Percentiles rank a stretch among this genome's conserved stretches.
Evolutionary conservation across 208 protist species (phyloP).

Genomic region (Crithidia expoeki): DNA sequence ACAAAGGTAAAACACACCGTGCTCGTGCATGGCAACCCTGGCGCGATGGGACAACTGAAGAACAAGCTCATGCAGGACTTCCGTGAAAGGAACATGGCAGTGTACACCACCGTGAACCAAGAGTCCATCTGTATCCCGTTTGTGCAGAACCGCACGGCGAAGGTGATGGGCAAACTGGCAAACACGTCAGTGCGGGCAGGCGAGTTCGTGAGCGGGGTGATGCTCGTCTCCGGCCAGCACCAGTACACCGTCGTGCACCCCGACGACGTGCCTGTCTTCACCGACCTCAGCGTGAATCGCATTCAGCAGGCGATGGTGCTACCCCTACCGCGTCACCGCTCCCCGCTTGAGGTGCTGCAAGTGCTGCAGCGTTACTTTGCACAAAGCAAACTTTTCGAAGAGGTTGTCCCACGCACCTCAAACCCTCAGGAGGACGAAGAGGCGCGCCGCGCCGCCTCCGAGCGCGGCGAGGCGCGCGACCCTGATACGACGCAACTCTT

Average conservation of each 20-base stretch:
- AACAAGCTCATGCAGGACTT: slow-evolving; percentile 91
- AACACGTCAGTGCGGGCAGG: slow-evolving; percentile 47
- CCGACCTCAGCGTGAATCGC: slow-evolving; percentile 75
- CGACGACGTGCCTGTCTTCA: slow-evolving; percentile 86
- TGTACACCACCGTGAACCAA: slow-evolving; percentile 95
- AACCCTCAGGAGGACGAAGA: slow-evolving; percentile 24
- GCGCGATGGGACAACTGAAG: slow-evolving; percentile 94
- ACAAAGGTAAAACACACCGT: slow-evolving; percentile 88
- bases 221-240: slow-evolving; percentile 88
- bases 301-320: slow-evolving; percentile 89
- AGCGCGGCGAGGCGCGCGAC: slow-evolving; percentile 26
- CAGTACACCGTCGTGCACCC: slow-evolving; percentile 85
- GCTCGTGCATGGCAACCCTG: slow-evolving; percentile 96
- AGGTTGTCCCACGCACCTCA: slow-evolving; percentile 23
- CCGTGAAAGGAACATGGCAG: slow-evolving; percentile 68
- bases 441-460: slow-evolving; percentile 22
- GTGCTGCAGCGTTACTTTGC: slow-evolving; percentile 87
- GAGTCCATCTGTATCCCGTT: slow-evolving; percentile 95
- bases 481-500: slow-evolving; percentile 41
- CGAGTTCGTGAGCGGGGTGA: slow-evolving; percentile 84
- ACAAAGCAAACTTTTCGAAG: slow-evolving; percentile 79
- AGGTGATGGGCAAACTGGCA: slow-evolving; percentile 87
- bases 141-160: slow-evolving; percentile 90
- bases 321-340: slow-evolving; percentile 78
- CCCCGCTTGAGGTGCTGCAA: slow-evolving; percentile 76